phyloP scores from a whole-genome alignment of 352 stramenopile species.

The Phytophthora citricola region DNA sequence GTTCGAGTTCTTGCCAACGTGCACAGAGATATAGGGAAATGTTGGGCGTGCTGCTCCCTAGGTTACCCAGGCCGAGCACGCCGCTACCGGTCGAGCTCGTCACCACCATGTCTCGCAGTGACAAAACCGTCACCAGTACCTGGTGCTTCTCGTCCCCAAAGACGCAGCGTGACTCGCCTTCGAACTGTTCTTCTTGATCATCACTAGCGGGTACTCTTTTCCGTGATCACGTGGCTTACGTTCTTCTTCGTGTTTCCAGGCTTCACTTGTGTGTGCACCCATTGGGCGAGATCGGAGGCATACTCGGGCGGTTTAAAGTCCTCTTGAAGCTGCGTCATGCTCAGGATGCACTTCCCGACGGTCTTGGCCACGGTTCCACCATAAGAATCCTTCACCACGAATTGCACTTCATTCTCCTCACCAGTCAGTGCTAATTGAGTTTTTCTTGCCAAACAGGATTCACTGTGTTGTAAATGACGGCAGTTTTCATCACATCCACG shows the following conservation, averaged over 20 bases:
- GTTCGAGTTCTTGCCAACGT: conserved; percentile 74
- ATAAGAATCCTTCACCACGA: conserved; percentile 89
- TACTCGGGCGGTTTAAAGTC: conserved; percentile 82
- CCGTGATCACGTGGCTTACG: conserved; percentile 72
- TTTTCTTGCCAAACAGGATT: conserved; percentile 86
- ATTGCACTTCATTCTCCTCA: conserved; percentile 65
- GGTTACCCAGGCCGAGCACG: conserved; percentile 72
- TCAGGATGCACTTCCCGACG: conserved; percentile 77
- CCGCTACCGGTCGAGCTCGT: conserved; percentile 70
- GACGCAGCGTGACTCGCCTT: conserved; percentile 31
- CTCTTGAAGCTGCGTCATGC: conserved; percentile 74
- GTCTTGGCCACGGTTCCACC: conserved; percentile 79
- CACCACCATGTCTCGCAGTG: conserved; percentile 63
- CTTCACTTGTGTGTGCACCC: conserved; percentile 83
- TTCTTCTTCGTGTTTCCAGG: conserved; percentile 85
- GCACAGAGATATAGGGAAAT: conserved; percentile 83
- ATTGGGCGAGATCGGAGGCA: conserved; percentile 77
- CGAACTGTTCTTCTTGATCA: conserved; percentile 64
- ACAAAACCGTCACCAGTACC: conserved; percentile 72
- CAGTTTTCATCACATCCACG: conserved; percentile 70
- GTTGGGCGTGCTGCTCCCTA: conserved; percentile 81
- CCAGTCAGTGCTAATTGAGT: conserved; percentile 61
- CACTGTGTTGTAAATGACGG: conserved; percentile 86
- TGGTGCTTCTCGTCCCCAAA: conserved; percentile 66
- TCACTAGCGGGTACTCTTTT: conserved; percentile 80